Evolutionary conservation across 2,329 filamentous ascomycete genomes (phyloP).

Genomic region (Fusarium sp.): DNA sequence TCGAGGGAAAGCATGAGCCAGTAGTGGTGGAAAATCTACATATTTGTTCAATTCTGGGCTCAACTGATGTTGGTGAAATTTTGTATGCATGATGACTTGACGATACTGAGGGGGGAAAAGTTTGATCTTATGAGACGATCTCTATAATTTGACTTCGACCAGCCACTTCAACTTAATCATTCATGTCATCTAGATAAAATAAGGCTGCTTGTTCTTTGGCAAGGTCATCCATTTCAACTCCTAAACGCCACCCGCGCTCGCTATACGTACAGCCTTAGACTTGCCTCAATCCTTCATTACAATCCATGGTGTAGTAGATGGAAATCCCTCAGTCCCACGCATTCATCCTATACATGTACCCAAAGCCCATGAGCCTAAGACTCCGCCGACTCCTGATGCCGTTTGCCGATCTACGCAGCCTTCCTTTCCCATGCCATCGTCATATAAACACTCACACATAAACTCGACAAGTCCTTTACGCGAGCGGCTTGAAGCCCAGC

Average conservation of each 20-base stretch:
- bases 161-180: not conserved
- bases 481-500: conserved; percentile 60
- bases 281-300: conserved; percentile 8
- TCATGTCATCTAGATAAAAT: not conserved
- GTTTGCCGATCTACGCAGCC: not conserved
- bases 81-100: not conserved
- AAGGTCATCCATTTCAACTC: not conserved
- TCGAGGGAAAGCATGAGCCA: conserved; percentile 36
- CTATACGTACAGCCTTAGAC: conserved; percentile 1
- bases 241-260: conserved; percentile 17
- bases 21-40: conserved; percentile 40
- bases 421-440: not conserved
- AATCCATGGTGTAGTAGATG: not conserved
- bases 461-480: conserved; percentile 6
- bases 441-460: not conserved
- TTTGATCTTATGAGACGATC: not conserved
- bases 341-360: conserved; percentile 7
- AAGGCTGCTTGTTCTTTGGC: not conserved
- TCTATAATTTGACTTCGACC: not conserved
- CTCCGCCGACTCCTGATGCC: conserved; percentile 29
- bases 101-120: not conserved
- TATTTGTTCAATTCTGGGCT: conserved; percentile 31
- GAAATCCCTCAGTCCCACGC: not conserved
- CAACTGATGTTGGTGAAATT: not conserved
- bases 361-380: conserved; percentile 10